Percentiles rank a stretch among this genome's conserved stretches.
Evolutionary conservation across 176 grass and related monocot genomes (phyloP).

Genomic region (Luzula sylvatica): DNA sequence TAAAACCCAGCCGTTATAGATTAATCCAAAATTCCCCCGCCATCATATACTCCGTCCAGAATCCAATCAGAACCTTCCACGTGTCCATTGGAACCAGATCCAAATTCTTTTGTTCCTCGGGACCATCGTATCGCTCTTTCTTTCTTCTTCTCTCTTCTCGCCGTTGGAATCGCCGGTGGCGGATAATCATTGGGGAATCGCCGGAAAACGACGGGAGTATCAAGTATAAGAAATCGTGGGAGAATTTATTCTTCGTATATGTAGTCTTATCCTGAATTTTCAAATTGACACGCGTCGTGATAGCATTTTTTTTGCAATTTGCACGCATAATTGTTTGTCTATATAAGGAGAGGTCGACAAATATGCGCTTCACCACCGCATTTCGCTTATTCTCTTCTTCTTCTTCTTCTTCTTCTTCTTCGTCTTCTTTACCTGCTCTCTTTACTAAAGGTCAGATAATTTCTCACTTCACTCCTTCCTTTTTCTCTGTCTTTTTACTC

Average conservation of each 20-base stretch:
- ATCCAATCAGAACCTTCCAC: neutral
- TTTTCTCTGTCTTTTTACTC: conserved; percentile 4
- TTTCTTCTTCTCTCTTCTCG: neutral
- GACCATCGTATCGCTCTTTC: conserved; percentile 20
- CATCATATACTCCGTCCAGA: neutral
- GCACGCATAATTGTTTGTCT: no score
- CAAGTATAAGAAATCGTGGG: neutral
- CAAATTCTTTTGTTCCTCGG: conserved; percentile 17
- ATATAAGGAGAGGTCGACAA: neutral
- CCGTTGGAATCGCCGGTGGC: conserved; percentile 11
- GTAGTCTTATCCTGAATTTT: neutral
- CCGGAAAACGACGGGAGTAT: conserved; percentile 8
- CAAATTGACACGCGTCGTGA: conserved; percentile 14
- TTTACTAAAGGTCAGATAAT: conserved; percentile 4
- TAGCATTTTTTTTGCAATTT: no score
- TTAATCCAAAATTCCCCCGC: conserved; percentile 7
- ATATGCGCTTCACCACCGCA: conserved; percentile 22
- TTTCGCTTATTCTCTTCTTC: conserved; percentile 15
- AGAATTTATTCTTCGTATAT: conserved; percentile 12
- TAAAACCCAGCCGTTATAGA: conserved; percentile 9
- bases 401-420: no score
- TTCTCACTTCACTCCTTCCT: neutral
- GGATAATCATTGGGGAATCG: neutral
- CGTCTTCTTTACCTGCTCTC: conserved; percentile 8
- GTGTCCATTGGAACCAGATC: conserved; percentile 1